Base-by-base conservation (phyloP, 805 yeast species). In the Ogataea henricii region DNA sequence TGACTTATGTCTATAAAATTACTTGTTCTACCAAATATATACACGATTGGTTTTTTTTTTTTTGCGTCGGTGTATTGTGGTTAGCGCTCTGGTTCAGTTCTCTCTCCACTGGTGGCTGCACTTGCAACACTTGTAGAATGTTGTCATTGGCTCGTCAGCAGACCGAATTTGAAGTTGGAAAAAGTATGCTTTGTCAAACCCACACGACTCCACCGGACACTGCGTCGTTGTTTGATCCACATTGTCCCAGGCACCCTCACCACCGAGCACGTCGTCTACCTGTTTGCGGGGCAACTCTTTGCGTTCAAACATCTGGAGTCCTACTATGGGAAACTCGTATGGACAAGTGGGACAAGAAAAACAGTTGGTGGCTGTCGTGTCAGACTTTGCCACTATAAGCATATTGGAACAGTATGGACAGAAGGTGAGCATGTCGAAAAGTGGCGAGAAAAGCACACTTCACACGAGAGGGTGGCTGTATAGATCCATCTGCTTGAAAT, bases 101-200 rank as follows among this genome's bases (percentile, higher is more conserved):
- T 94, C 99, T 70, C 96, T 86, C 99, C 99, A 94, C 69, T 92
- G 95, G 63, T 89, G 79, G 42, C 89, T 88, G 73, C 99, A 94
- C 53, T 82, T 85, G 30, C 90, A 90, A 72, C 99, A 94, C 68
- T 92, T 90, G 68, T 89, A 92, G 66, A 94, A 94, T 2, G 98
- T 92, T 0, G 99, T 94, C 98, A 94, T 94, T 20, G 99, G 99
- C 72, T 94, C 99, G 77, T 94, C 99, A 1, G 99, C 99, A 52
- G 96, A 87, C 69, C 99, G 78, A 62, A 94, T 94, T 68, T 94
- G 99, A 50, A 94, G 73, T 70, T 94, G 98, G 78, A 91, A 94
- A 75, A 89, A 94, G 69, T 94, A 94, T 0, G 99, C 99, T 68
- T 89, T 89, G 56, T 82, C 87, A 55, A 85, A 84, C 34, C 89